These are phyloP conservation scores for Spirogloea muscicola DNA, from an alignment of 139 green algal genomes.

Conservation along the genomic window DNA sequence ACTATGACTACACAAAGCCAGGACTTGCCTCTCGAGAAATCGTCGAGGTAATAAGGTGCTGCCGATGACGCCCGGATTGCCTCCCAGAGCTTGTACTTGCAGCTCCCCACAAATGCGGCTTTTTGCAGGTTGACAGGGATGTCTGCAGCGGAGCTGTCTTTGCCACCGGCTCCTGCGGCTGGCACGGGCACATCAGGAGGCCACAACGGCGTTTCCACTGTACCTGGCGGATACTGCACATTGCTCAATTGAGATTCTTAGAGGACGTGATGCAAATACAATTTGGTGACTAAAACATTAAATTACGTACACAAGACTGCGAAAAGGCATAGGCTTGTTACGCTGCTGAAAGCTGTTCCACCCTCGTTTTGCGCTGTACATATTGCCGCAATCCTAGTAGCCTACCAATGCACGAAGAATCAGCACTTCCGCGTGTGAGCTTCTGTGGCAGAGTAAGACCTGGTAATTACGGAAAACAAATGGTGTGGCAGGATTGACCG, in stretches of 20 bases:
- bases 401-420: too few species aligned
- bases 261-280: too few species aligned
- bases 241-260: too few species aligned
- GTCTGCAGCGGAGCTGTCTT: conserved; percentile 3
- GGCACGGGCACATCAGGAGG: background rate
- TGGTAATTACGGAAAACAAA: conserved; percentile 91
- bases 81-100: conserved; percentile 71
- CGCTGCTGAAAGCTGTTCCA: too few species aligned
- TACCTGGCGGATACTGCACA: conserved; percentile 23
- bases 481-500: conserved; percentile 66
- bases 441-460: too few species aligned
- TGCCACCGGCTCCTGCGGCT: background rate
- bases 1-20: too few species aligned
- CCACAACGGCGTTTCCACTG: background rate
- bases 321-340: too few species aligned
- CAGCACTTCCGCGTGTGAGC: too few species aligned
- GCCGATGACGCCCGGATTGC: conserved; percentile 85
- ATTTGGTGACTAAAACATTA: too few species aligned
- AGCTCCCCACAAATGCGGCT: conserved; percentile 37
- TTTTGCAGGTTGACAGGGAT: background rate
- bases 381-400: too few species aligned
- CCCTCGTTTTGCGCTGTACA: too few species aligned
- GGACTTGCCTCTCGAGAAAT: conserved; percentile 59
- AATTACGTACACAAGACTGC: too few species aligned
- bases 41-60: conserved; percentile 84